phyloP scores from a whole-genome alignment of 306 rosid genomes.

The barrel medic (Medicago truncatula) region DNA sequence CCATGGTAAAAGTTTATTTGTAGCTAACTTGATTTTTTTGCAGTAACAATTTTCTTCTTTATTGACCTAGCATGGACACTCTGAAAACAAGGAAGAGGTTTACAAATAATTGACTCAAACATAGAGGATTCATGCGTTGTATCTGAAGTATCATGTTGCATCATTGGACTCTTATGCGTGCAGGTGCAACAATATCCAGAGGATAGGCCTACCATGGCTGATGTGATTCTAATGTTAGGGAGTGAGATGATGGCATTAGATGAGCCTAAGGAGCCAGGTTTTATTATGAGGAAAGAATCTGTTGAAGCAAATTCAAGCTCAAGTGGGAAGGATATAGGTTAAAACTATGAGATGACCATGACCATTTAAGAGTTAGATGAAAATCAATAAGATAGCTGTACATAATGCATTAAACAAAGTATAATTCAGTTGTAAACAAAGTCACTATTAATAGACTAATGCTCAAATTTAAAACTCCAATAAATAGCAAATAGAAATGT shows the following conservation, averaged over 20 bases:
- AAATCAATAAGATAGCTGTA: not conserved
- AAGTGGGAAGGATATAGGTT: constrained; percentile 33
- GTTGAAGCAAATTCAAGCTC: constrained; percentile 15
- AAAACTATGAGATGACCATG: constrained; percentile 38
- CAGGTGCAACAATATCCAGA: constrained; percentile 58
- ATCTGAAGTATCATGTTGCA: constrained; percentile 51
- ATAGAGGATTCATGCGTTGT: constrained; percentile 28
- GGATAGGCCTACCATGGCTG: constrained; percentile 49
- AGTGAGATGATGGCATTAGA: constrained; percentile 42
- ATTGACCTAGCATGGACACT: constrained; percentile 52
- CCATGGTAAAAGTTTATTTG: not conserved
- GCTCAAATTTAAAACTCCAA: too few species aligned
- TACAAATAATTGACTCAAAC: constrained; percentile 47
- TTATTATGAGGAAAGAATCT: constrained; percentile 3
- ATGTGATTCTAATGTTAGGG: constrained; percentile 54
- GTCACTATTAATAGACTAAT: too few species aligned
- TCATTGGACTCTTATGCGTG: constrained; percentile 61
- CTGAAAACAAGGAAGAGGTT: constrained; percentile 51
- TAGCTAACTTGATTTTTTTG: too few species aligned
- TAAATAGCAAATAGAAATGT: too few species aligned
- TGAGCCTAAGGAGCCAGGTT: constrained; percentile 62
- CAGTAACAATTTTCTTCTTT: not conserved
- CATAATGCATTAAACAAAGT: too few species aligned
- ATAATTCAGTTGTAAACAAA: too few species aligned
- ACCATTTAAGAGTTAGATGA: constrained; percentile 36